Percentiles rank a stretch among this genome's conserved stretches.
Conservation (phyloP, 2,329 filamentous ascomycete genomes). For the Metarhizium robertsii region DNA sequence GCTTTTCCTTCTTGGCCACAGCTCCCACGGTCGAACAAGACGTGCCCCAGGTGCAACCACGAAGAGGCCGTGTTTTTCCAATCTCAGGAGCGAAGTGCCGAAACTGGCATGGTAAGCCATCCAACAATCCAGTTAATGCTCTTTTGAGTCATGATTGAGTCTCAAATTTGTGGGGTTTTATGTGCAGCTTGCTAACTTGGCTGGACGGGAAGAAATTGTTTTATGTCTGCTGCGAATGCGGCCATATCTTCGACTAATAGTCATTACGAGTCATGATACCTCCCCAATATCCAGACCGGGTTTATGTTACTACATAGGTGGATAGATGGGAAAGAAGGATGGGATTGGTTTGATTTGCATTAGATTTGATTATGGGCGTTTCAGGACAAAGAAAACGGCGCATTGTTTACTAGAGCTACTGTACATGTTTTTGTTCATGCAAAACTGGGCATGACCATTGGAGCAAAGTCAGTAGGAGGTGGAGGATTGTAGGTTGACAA, state of each 20-base stretch:
- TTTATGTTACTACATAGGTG: background rate
- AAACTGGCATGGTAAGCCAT: constrained; percentile 88
- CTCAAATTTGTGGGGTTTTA: background rate
- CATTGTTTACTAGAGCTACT: background rate
- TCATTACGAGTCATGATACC: constrained; percentile 5
- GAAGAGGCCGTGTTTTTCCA: constrained; percentile 97
- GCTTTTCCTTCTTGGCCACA: constrained; percentile 36
- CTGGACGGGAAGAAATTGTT: constrained; percentile 63
- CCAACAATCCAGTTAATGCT: background rate
- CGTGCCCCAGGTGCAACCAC: constrained; percentile 76
- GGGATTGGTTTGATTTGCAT: background rate
- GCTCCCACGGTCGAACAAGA: constrained; percentile 83
- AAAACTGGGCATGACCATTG: background rate
- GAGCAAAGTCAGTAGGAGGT: background rate
- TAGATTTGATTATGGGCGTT: background rate
- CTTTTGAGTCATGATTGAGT: background rate
- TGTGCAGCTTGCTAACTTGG: constrained; percentile 7
- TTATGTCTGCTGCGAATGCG: constrained; percentile 90
- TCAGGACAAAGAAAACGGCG: background rate
- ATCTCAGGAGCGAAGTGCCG: constrained; percentile 90
- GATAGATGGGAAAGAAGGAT: background rate
- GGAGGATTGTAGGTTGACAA: background rate
- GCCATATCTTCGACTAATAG: constrained; percentile 65
- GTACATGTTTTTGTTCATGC: background rate
- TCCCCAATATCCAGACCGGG: background rate